Evolutionary conservation across 331 rosid species (phyloP), one percentile per base, ranked within the genome.

Genomic region (Rhamnella rubrinervis): DNA sequence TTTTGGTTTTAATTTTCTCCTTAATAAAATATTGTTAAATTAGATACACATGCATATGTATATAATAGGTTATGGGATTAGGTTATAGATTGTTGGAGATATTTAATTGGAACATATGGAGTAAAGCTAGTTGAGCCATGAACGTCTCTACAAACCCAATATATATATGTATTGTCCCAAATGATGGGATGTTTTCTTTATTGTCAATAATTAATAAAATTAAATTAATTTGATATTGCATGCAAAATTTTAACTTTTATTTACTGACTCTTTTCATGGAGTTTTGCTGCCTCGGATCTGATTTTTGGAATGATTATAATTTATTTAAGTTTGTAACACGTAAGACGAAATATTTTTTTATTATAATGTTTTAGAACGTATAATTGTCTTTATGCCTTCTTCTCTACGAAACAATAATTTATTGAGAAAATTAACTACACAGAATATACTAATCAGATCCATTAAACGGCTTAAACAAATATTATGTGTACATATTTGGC

Each of bases 231-330:
- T 31, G 35, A 26, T 4, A 31, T 2, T 26, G 2, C 31, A 26
- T 26, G 2, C 31, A 26, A 26, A 26, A 2, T 26, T 26, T 26
- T 2, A 26, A 26, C 31, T 26, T 26, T 26, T 18, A 38, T 26
- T 55, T 25, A 44, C 53, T 28, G 56, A 40, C 56, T 25, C 61
- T 19, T 53, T 17, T 76, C 74, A 57, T 68, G 68, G 77, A 61
- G 57, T 58, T 71, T 69, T 76, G 71, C 63, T 63, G 19, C 71
- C 14, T 55, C 53, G 69, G 13, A 81, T 84, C 79, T 78, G 3
- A 4, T 61, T 26, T 52, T 52, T 38, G 41, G 63, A 57, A 12
- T 10, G 2, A 62, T 61, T 61, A 40, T 17, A 15, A 44, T 44
- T 9, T 44, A 44, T 44, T 44, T 44, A 9, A 44, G 11, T 44